phyloP scores from a whole-genome alignment of 257 asterid species.

The Nicotiana sylvestris region DNA sequence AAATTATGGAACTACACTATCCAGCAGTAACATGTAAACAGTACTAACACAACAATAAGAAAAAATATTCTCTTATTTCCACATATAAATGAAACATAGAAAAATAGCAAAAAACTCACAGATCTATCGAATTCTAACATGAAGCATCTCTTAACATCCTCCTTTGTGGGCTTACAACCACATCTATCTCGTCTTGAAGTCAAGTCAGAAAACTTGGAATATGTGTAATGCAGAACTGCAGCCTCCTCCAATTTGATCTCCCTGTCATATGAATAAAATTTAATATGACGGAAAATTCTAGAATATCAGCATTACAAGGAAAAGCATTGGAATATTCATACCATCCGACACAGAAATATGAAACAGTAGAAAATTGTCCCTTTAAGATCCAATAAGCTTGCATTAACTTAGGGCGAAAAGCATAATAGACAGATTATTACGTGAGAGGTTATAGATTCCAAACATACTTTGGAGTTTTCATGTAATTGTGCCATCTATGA shows the following conservation, averaged over 20 bases:
- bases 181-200: slow-evolving; percentile 65
- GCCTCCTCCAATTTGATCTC: slow-evolving; percentile 58
- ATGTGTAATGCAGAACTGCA: slow-evolving; percentile 64
- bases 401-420: not conserved
- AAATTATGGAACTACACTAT: not conserved
- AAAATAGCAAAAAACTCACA: slow-evolving; percentile 34
- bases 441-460: not conserved
- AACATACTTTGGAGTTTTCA: slow-evolving; percentile 59
- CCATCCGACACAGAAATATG: not conserved
- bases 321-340: not conserved
- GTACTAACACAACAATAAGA: not conserved
- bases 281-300: not conserved
- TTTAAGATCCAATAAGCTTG: not conserved
- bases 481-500: slow-evolving; percentile 72
- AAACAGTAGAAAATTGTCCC: slow-evolving; percentile 6
- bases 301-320: not conserved
- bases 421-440: not conserved
- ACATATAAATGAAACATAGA: not conserved
- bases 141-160: slow-evolving; percentile 59
- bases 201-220: slow-evolving; percentile 62
- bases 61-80: not conserved
- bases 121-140: slow-evolving; percentile 65
- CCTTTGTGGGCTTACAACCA: slow-evolving; percentile 61
- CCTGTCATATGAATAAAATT: slow-evolving; percentile 27
- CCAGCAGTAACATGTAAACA: not conserved